Evolutionary conservation across 2,329 filamentous ascomycete species (phyloP), one percentile per base, ranked within the genome.

Genomic region (Cladobotryum protrusum): DNA sequence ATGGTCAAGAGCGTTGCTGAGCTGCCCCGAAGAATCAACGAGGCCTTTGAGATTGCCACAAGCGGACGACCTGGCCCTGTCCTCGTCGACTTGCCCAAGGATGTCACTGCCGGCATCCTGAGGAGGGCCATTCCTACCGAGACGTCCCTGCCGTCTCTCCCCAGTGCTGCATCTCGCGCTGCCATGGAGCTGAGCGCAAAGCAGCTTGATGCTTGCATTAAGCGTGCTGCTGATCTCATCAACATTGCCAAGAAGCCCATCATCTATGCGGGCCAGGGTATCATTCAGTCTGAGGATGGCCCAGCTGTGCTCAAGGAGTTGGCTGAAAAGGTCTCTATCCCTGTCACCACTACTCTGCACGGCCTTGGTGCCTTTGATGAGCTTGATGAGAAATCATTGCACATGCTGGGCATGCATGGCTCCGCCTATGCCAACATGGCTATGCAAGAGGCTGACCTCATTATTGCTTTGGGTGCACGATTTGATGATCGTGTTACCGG

Each of bases 361-460:
- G 93, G 91, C 60, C 82, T 99, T 8, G 93, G 93, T 61, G 89
- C 83, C 18, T 97, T 86, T 58, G 91, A 97, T 62, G 93, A 97
- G 74, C 80, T 93, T 12, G 89, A 97, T 63, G 83, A 89, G 58
- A 96, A 96, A 79, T 87, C 91, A 41, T 79, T 97, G 46, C 91
- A 97, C 73, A 99, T 99, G 93, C 83, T 97, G 29, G 93, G 93
- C 57, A 97, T 97, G 93, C 92, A 97, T 75, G 93, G 93, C 53
- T 87, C 91, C 8, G 91, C 90, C 7, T 99, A 95, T 64, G 93
- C 93, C 67, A 99, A 99, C 76, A 89, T 96, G 86, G 83, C 93
- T 14, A 96, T 99, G 76, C 92, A 99, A 71, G 87, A 96, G 67
- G 88, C 93, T 13, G 93, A 99, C 72, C 77, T 99, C 55, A 93